Evolutionary conservation across 176 grass and related monocot species (phyloP).

Genomic region (Zizania latifolia): DNA sequence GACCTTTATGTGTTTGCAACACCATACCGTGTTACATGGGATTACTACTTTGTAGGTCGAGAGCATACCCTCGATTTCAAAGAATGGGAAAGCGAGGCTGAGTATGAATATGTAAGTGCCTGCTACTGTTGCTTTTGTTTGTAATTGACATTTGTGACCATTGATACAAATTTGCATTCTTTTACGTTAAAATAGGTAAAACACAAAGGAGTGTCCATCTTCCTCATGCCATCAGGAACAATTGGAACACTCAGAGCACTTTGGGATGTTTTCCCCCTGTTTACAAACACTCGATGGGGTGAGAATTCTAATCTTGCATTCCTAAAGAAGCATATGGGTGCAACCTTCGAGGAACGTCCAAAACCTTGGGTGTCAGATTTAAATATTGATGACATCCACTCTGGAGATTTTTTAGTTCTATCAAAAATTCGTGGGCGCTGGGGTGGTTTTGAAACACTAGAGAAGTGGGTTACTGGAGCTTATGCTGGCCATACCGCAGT

Average conservation of each 20-base stretch:
- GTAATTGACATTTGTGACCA: background rate
- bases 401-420: slow-evolving; percentile 79
- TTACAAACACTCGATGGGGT: slow-evolving; percentile 82
- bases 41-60: slow-evolving; percentile 80
- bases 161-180: background rate
- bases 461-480: slow-evolving; percentile 96
- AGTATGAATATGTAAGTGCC: slow-evolving; percentile 90
- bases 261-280: slow-evolving; percentile 89
- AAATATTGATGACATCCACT: slow-evolving; percentile 78
- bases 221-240: slow-evolving; percentile 95
- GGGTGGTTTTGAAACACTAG: slow-evolving; percentile 91
- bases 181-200: slow-evolving; percentile 60
- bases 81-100: slow-evolving; percentile 78
- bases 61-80: slow-evolving; percentile 85
- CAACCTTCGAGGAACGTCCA: slow-evolving; percentile 72
- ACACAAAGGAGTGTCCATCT: slow-evolving; percentile 81
- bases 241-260: slow-evolving; percentile 85
- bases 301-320: slow-evolving; percentile 82
- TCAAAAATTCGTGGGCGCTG: slow-evolving; percentile 91
- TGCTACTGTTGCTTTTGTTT: slow-evolving; percentile 1
- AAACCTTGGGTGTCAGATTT: slow-evolving; percentile 85
- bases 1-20: slow-evolving; percentile 95
- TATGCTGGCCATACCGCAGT: slow-evolving; percentile 88
- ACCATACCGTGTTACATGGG: slow-evolving; percentile 91
- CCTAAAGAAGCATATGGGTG: slow-evolving; percentile 91